Evolutionary conservation across 139 green algal species (phyloP).

Genomic region (Parachlorella kessleri): DNA sequence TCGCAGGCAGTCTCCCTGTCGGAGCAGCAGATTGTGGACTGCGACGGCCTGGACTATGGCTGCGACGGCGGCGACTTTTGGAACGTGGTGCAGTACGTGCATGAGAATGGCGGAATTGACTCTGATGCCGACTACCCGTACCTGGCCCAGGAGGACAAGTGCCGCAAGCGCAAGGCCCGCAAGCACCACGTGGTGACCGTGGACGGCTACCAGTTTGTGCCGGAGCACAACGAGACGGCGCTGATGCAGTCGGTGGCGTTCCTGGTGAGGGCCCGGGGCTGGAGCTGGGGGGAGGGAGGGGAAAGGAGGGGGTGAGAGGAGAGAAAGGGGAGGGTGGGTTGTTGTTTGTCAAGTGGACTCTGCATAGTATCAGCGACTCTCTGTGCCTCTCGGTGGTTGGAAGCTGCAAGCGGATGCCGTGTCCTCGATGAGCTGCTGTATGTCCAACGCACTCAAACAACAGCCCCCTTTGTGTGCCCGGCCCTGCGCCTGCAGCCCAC

Average conservation of each 20-base stretch:
- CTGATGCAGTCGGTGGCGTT: slow-evolving; percentile 24
- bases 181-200: not conserved
- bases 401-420: too few species aligned
- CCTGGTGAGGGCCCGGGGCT: too few species aligned
- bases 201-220: slow-evolving; percentile 11
- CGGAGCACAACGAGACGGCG: slow-evolving; percentile 19
- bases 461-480: too few species aligned
- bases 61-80: slow-evolving; percentile 16
- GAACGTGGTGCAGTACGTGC: slow-evolving; percentile 7
- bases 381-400: too few species aligned
- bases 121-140: slow-evolving; percentile 20
- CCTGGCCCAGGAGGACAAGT: not conserved
- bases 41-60: not conserved
- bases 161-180: not conserved
- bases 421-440: too few species aligned
- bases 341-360: too few species aligned
- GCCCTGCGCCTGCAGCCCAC: slow-evolving; percentile 5
- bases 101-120: slow-evolving; percentile 11
- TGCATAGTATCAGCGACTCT: too few species aligned
- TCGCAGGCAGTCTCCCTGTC: not conserved
- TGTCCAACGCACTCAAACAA: too few species aligned
- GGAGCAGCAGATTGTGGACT: not conserved
- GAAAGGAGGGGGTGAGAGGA: too few species aligned
- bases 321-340: too few species aligned
- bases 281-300: too few species aligned